Conservation (phyloP, 768 basidiomycete species). For the Phlebiopsis flavidoalba region DNA sequence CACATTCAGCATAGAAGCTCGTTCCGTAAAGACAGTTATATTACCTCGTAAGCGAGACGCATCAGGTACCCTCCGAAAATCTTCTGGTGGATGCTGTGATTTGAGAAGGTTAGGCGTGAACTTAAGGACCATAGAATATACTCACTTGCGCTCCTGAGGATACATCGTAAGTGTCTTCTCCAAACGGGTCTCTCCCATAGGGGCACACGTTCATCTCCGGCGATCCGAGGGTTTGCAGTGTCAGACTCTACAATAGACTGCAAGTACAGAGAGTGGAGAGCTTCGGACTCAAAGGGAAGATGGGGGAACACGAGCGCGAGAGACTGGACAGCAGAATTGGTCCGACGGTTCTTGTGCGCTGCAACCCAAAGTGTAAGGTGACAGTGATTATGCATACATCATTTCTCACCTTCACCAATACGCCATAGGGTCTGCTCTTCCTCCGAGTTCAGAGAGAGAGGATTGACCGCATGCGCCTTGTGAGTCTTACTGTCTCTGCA, state of each 20-base stretch:
- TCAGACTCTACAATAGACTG: constrained; percentile 43
- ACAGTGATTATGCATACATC: constrained; percentile 4
- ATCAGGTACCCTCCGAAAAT: constrained; percentile 68
- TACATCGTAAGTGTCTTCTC: constrained; percentile 77
- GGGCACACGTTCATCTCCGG: constrained; percentile 50
- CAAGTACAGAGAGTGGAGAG: constrained; percentile 67
- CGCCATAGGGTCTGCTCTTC: constrained; percentile 60
- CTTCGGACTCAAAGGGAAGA: constrained; percentile 61
- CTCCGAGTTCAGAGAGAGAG: constrained; percentile 48
- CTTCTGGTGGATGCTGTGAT: constrained; percentile 67
- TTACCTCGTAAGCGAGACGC: constrained; percentile 69
- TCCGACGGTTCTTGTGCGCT: constrained; percentile 62
- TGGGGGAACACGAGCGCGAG: constrained; percentile 68
- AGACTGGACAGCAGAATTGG: constrained; percentile 48
- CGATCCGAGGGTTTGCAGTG: constrained; percentile 10
- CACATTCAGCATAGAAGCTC: background rate
- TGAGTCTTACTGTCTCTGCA: constrained; percentile 69
- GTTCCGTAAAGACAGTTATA: constrained; percentile 1
- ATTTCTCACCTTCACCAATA: constrained; percentile 61
- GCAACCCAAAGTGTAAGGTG: background rate
- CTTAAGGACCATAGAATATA: constrained; percentile 8
- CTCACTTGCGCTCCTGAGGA: constrained; percentile 80
- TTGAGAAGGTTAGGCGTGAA: background rate
- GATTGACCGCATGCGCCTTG: constrained; percentile 58
- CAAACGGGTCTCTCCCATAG: constrained; percentile 70